Conservation (phyloP, 1,139 yeast species). For the Geotrichum klebahnii region DNA sequence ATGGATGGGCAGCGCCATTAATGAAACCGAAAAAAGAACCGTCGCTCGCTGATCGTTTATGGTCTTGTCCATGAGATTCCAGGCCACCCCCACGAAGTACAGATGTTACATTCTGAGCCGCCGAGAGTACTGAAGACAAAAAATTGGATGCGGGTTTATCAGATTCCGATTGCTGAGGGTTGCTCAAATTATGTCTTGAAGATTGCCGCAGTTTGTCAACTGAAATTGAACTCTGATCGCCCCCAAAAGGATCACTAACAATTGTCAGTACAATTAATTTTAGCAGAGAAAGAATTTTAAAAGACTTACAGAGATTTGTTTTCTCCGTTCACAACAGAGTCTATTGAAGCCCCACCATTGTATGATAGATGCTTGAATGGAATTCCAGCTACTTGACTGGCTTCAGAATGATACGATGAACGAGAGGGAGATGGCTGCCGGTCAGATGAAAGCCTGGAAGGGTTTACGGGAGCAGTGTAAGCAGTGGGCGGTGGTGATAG, state of each 20-base stretch:
- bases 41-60: slow-evolving; percentile 23
- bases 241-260: background rate
- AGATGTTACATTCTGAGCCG: slow-evolving; percentile 37
- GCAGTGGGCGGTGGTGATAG: background rate
- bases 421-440: background rate
- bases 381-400: background rate
- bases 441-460: background rate
- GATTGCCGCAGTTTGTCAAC: slow-evolving; percentile 2
- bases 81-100: slow-evolving; percentile 26
- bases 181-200: background rate
- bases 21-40: slow-evolving; percentile 24
- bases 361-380: background rate
- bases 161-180: background rate
- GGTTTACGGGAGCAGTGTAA: background rate
- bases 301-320: background rate
- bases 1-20: slow-evolving; percentile 20
- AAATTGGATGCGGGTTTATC: slow-evolving; percentile 20
- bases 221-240: background rate
- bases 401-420: background rate
- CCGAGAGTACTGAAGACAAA: slow-evolving; percentile 33
- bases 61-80: slow-evolving; percentile 14
- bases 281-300: too few relatives aligned
- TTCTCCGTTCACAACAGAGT: background rate
- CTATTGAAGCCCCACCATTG: background rate
- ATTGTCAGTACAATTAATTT: too few relatives aligned